Percentiles rank a stretch among this genome's conserved stretches.
phyloP scores from a whole-genome alignment of 371 early-diverging fungal genomes.

The Mycotypha africana region DNA sequence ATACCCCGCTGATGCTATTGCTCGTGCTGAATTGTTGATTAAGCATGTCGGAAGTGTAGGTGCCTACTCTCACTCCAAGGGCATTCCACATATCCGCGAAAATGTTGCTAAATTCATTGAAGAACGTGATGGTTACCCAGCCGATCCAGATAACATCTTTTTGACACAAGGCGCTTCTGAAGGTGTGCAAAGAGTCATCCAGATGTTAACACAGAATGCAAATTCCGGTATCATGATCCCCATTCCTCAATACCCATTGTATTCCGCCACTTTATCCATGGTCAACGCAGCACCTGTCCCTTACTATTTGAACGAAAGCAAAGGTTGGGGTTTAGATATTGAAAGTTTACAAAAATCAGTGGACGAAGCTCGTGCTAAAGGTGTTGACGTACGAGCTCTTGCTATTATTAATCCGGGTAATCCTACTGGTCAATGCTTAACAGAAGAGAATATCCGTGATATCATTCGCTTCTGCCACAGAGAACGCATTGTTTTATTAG shows the following conservation, averaged over 20 bases:
- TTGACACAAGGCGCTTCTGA: slow-evolving; percentile 87
- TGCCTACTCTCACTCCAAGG: slow-evolving; percentile 95
- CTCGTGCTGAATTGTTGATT: slow-evolving; percentile 66
- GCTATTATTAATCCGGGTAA: slow-evolving; percentile 98
- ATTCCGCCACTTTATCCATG: slow-evolving; percentile 91
- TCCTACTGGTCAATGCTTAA: slow-evolving; percentile 92
- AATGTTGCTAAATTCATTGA: slow-evolving; percentile 84
- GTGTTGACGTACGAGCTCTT: slow-evolving; percentile 87
- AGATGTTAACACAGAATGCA: slow-evolving; percentile 69
- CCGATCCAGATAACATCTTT: slow-evolving; percentile 81
- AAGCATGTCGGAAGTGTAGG: slow-evolving; percentile 71
- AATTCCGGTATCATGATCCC: slow-evolving; percentile 95
- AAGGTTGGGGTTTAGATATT: slow-evolving; percentile 77
- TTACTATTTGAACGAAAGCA: slow-evolving; percentile 85
- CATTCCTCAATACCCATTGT: slow-evolving; percentile 97
- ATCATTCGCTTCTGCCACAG: slow-evolving; percentile 83
- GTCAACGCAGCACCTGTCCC: slow-evolving; percentile 81
- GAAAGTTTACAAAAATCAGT: slow-evolving; percentile 60
- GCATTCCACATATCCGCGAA: slow-evolving; percentile 75
- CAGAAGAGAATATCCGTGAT: slow-evolving; percentile 77
- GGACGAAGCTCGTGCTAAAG: slow-evolving; percentile 60
- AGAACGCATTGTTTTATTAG: slow-evolving; percentile 81
- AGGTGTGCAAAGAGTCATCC: slow-evolving; percentile 86
- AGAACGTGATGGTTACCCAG: slow-evolving; percentile 83
- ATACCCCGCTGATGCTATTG: slow-evolving; percentile 78